These are phyloP conservation scores for Acephala macrosclerotiorum DNA, from an alignment of 2,329 filamentous ascomycete genomes.

Conservation along the genomic window DNA sequence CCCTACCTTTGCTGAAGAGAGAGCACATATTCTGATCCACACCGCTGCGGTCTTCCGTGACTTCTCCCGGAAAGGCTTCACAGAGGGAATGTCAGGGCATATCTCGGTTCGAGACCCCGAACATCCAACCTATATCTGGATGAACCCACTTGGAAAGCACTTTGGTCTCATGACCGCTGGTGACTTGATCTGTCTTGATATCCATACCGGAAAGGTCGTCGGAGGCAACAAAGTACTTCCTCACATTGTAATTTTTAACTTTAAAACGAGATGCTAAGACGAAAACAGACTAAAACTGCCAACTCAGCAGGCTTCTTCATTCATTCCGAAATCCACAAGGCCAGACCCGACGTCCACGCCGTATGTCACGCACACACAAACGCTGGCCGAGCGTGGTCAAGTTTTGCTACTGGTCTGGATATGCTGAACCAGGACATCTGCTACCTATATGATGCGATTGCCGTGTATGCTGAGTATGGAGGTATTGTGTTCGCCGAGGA, in stretches of 20 bases:
- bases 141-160: conserved; percentile 69
- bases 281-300: conserved; percentile 54
- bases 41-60: conserved; percentile 75
- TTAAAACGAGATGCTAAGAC: not conserved
- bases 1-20: conserved; percentile 59
- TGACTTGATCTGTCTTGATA: conserved; percentile 73
- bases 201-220: conserved; percentile 64
- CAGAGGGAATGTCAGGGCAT: conserved; percentile 74
- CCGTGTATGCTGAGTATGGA: conserved; percentile 70
- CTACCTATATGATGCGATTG: conserved; percentile 69
- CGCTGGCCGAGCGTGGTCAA: conserved; percentile 71
- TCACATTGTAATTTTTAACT: not conserved
- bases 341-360: conserved; percentile 68
- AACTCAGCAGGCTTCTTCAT: conserved; percentile 77
- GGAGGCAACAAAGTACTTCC: conserved; percentile 60
- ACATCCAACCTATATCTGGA: conserved; percentile 69
- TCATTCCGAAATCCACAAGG: conserved; percentile 72
- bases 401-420: conserved; percentile 69
- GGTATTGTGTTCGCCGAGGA: conserved; percentile 68
- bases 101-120: conserved; percentile 74
- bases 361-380: conserved; percentile 74
- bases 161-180: conserved; percentile 70
- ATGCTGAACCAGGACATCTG: conserved; percentile 76
- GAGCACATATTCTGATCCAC: conserved; percentile 69
- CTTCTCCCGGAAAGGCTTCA: conserved; percentile 70